Percentiles rank a stretch among this genome's conserved stretches.
Conservation (phyloP, 345 rosid species). For the Syzygium aqueum region DNA sequence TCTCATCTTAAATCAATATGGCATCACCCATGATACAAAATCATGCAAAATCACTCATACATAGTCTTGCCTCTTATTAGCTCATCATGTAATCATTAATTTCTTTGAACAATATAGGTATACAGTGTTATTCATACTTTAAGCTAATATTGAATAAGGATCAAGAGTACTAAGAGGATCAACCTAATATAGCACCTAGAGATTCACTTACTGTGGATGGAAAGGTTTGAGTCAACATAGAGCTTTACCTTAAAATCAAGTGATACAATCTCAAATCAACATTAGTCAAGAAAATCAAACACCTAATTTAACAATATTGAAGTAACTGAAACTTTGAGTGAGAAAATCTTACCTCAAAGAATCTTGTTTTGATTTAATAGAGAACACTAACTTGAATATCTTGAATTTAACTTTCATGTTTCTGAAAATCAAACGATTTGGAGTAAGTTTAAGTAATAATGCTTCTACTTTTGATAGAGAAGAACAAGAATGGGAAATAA, state of each 20-base stretch:
- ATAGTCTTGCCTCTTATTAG: background rate
- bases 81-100: background rate
- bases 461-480: background rate
- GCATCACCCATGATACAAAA: background rate
- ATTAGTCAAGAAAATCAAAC: background rate
- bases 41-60: background rate
- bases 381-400: background rate
- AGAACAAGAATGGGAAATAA: background rate
- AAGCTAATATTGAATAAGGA: background rate
- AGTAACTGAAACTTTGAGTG: background rate
- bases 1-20: background rate
- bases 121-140: background rate
- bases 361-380: background rate
- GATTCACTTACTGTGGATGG: background rate
- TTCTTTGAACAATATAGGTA: background rate
- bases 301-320: background rate
- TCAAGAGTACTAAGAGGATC: background rate
- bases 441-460: background rate
- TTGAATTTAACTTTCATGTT: background rate
- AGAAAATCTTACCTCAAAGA: background rate
- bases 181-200: background rate
- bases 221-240: background rate
- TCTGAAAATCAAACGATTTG: background rate
- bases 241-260: background rate
- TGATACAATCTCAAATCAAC: background rate